Base-by-base conservation (phyloP, 2,329 filamentous ascomycete genomes). In the Byssoonygena ceratinophila region DNA sequence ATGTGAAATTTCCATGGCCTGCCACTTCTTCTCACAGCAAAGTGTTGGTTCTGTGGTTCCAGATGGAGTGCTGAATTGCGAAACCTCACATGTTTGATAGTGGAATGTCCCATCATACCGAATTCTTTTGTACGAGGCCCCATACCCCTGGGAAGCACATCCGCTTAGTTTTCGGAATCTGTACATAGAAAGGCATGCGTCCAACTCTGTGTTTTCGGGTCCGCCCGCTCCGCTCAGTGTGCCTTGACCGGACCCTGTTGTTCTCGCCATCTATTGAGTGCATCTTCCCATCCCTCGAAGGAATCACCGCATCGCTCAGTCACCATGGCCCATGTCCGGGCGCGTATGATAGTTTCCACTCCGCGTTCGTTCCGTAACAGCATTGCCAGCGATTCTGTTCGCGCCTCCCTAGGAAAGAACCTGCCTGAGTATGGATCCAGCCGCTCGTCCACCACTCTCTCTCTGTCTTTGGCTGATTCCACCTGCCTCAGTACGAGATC, bases 341-440 rank as follows among this genome's bases (percentile, higher is more conserved):
- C 76, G 58, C 92, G 78, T 48, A 98, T 75, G 68, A 72, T 94
- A 85, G 51, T 84, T 84, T 65, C 87, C 84, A 68, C 82, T 72
- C 29, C 89, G 82, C 68, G 94, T 81, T 65, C 80, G 76, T 66
- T 87, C 76, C 55, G 77, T 74, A 68, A 90, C 74, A 58, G 77
- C 82, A 46, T 76, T 8, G 88, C 89, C 55, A 98, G 67, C 46
- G 78, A 79, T 69, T 96, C 86, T 0, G 89, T 92, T 58, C 89
- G 77, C 12, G 86, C 77, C 70, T 97, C 89, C 16, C 61, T 62
- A 5, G 68, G 68, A 60, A 91, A 91, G 66, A 87, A 94, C 22
- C 91, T 76, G 5, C 76, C 85, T 8, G 85, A 90, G 65, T 98
- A 98, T 1, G 92, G 92, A 71, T 98, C 92, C 54, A 96, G 67